Percentiles rank a stretch among this genome's conserved stretches.
phyloP scores from a whole-genome alignment of 768 basidiomycete species.

The Trametes maxima region DNA sequence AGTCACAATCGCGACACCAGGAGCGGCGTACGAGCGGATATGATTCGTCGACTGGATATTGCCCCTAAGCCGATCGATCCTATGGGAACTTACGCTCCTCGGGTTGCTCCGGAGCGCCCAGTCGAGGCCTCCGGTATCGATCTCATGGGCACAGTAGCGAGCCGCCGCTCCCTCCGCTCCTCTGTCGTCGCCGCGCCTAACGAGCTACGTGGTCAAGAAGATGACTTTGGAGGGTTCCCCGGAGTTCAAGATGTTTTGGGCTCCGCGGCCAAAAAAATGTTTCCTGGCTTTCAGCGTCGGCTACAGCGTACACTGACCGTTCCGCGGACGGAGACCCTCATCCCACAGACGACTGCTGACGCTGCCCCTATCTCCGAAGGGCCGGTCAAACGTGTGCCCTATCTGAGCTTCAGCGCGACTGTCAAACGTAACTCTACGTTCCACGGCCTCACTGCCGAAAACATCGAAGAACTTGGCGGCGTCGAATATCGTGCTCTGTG shows the following conservation, averaged over 20 bases:
- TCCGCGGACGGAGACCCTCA: constrained; percentile 62
- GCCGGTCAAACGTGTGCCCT: constrained; percentile 53
- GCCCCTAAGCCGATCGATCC: constrained; percentile 26
- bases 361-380: neutral
- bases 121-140: constrained; percentile 1
- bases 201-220: neutral
- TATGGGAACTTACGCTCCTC: constrained; percentile 16
- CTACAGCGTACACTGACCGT: constrained; percentile 73
- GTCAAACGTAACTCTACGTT: constrained; percentile 79
- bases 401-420: constrained; percentile 77
- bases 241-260: constrained; percentile 28
- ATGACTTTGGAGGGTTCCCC: constrained; percentile 38
- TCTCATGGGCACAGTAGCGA: constrained; percentile 2
- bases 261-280: constrained; percentile 44
- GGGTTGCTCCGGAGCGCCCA: neutral
- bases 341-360: constrained; percentile 16
- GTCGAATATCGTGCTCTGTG: constrained; percentile 88
- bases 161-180: constrained; percentile 9
- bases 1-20: neutral
- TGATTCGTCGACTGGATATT: constrained; percentile 27
- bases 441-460: constrained; percentile 66
- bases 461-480: constrained; percentile 88
- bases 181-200: neutral
- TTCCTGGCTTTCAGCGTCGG: constrained; percentile 58
- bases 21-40: constrained; percentile 19